Conservation (phyloP, 2,329 filamentous ascomycete species). For the Clarireedia homoeocarpa region DNA sequence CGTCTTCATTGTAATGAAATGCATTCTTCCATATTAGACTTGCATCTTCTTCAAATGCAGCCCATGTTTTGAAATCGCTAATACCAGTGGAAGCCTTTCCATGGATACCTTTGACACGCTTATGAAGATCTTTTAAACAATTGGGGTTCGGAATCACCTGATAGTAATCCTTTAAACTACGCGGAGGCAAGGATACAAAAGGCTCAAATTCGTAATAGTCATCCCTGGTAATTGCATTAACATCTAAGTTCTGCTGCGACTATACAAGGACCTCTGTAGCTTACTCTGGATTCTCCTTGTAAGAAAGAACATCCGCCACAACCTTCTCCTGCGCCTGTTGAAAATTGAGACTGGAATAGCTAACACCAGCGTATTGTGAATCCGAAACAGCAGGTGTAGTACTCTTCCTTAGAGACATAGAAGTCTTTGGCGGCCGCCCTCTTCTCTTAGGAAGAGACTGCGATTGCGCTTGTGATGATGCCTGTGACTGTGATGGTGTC, state of each 20-base stretch:
- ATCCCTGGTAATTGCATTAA: conserved; percentile 38
- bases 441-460: conserved; percentile 14
- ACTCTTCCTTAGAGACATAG: conserved; percentile 29
- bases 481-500: background rate
- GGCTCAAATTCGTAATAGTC: conserved; percentile 63
- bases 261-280: conserved; percentile 18
- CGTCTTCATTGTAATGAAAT: conserved; percentile 84
- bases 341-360: conserved; percentile 67
- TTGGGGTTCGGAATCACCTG: conserved; percentile 73
- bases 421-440: conserved; percentile 22
- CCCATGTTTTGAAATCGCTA: conserved; percentile 74
- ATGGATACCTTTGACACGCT: conserved; percentile 65
- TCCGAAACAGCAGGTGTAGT: conserved; percentile 39
- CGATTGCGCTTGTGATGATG: background rate
- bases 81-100: conserved; percentile 52
- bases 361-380: conserved; percentile 45
- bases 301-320: conserved; percentile 59
- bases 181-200: conserved; percentile 71
- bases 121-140: conserved; percentile 70
- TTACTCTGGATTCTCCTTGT: conserved; percentile 47
- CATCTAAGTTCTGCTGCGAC: background rate
- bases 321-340: conserved; percentile 84
- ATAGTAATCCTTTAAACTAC: conserved; percentile 76
- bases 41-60: conserved; percentile 69
- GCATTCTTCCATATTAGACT: conserved; percentile 84